Base-by-base conservation (phyloP, 2,329 filamentous ascomycete species). In the Dactylellina cionopaga region DNA sequence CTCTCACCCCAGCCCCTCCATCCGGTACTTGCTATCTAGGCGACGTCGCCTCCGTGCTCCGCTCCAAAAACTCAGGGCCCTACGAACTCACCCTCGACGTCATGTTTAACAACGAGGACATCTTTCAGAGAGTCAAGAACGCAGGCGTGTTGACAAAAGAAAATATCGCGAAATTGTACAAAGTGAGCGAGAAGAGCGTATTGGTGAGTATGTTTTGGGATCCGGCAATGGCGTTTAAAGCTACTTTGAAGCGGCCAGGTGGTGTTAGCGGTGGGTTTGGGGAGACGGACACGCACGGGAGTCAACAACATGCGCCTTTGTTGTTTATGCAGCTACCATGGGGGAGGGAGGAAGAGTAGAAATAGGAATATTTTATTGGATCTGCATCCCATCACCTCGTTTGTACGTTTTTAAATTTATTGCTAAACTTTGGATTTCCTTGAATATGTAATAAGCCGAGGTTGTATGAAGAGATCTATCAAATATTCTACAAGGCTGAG, bases 21-120 rank as follows among this genome's bases (percentile, higher is more conserved):
- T 25, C 63, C 29, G 64, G 68, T 27, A 71, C 66, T 9, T 65
- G 60, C 22, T 65, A 65, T 27, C 74, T 80, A 11, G 52, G 72
- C 3, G 81, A 83, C 25, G 49, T 84, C 2, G 81, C 82, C 0
- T 78, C 77, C 1, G 79, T 84, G 1, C 74, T 85, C 0, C 80
- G 84, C 0, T 83, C 82, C 11, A 86, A 86, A 75, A 85, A 85
- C 44, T 79, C 83, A 0, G 84, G 84, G 0, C 84, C 84, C 0
- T 86, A 80, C 66, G 83, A 86, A 71, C 79, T 86, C 25, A 85
- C 84, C 0, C 80, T 85, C 24, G 84, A 86, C 62, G 79, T 84
- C 33, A 83, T 86, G 56, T 86, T 86, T 75, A 76, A 76, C 0
- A 77, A 79, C 0, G 59, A 75, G 9, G 75, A 75, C 0, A 75